phyloP scores from a whole-genome alignment of 225 moss, liverwort and hornwort species.

The Polytrichum formosum region DNA sequence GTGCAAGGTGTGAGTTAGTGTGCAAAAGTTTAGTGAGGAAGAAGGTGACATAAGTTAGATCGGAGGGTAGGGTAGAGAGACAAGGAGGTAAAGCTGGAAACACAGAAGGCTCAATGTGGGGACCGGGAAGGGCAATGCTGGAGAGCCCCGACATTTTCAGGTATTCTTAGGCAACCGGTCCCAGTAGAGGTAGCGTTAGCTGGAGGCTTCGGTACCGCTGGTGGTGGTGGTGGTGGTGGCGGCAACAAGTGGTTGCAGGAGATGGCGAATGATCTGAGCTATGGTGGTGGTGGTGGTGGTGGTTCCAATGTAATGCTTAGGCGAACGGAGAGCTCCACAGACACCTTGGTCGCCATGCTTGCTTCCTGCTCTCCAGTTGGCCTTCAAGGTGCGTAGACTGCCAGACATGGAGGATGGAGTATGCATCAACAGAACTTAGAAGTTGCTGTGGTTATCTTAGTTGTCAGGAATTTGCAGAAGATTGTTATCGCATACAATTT shows the following conservation, averaged over 20 bases:
- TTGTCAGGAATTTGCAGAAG: too few relatives aligned
- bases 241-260: constrained; percentile 11
- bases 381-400: constrained; percentile 46
- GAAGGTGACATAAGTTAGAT: too few relatives aligned
- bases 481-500: too few relatives aligned
- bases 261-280: constrained; percentile 18
- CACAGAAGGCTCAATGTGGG: constrained; percentile 30
- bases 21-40: too few relatives aligned
- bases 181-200: constrained; percentile 3
- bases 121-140: constrained; percentile 20
- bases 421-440: too few relatives aligned
- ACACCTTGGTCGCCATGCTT: constrained; percentile 74
- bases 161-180: constrained; percentile 7
- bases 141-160: constrained; percentile 14
- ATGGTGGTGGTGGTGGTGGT: constrained; percentile 25
- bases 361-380: constrained; percentile 66
- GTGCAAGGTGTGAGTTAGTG: too few relatives aligned
- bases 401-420: too few relatives aligned
- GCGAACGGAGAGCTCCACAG: constrained; percentile 63
- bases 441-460: too few relatives aligned
- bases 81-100: constrained; percentile 16
- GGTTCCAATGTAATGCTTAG: constrained; percentile 70
- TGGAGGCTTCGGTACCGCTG: constrained; percentile 12
- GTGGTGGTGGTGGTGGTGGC: not conserved
- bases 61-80: too few relatives aligned